These are phyloP conservation scores for Cerrena zonata DNA, from an alignment of 1,284 basidiomycete species.

Conservation along the genomic window DNA sequence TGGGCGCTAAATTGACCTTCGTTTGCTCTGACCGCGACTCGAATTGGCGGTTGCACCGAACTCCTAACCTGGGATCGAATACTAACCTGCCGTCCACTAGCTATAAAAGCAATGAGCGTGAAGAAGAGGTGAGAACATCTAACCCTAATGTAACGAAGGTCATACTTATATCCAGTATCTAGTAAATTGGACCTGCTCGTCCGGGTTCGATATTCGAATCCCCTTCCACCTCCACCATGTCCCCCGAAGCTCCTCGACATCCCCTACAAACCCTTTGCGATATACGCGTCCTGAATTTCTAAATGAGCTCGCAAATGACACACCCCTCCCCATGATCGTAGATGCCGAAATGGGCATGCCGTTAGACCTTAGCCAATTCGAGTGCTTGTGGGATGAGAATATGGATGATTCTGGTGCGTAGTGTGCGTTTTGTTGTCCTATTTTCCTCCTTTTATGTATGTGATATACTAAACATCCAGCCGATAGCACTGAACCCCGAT, in stretches of 20 bases:
- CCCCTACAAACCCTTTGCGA: conserved; percentile 76
- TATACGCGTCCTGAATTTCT: conserved; percentile 83
- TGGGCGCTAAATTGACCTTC: too few relatives aligned
- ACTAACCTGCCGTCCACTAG: too few relatives aligned
- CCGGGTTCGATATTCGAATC: conserved; percentile 87
- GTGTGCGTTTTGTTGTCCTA: neutral
- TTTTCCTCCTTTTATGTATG: neutral
- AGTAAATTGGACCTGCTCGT: conserved; percentile 84
- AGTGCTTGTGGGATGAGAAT: conserved; percentile 76
- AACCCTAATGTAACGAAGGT: neutral
- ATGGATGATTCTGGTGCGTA: conserved; percentile 62
- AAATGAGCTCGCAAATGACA: conserved; percentile 71
- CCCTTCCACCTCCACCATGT: conserved; percentile 88
- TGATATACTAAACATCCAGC: neutral
- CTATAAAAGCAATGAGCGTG: too few relatives aligned
- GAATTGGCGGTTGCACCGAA: too few relatives aligned
- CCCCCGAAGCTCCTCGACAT: conserved; percentile 89
- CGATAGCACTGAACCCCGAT: conserved; percentile 63
- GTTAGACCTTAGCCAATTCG: conserved; percentile 76
- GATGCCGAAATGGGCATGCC: conserved; percentile 95
- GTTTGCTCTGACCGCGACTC: too few relatives aligned
- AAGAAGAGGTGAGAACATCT: conserved; percentile 18
- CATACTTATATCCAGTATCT: conserved; percentile 9
- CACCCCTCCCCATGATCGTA: conserved; percentile 85
- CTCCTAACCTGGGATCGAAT: too few relatives aligned